These are phyloP conservation scores for Tillandsia leiboldiana DNA, from an alignment of 176 grass and related monocot species.

Conservation along the genomic window DNA sequence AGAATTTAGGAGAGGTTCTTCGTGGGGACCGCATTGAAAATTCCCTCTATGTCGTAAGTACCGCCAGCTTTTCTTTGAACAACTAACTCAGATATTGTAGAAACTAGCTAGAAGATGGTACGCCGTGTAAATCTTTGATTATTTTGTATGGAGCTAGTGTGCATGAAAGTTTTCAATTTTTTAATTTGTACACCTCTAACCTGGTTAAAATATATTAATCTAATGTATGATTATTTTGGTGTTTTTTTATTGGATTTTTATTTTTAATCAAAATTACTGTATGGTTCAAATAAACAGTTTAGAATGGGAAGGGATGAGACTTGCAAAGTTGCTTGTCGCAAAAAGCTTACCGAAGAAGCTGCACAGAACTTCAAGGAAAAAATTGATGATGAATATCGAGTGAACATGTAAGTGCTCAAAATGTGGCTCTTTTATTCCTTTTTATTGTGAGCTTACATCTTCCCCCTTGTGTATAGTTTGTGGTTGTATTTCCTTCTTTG, in stretches of 20 bases:
- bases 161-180: too few species aligned
- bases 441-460: not conserved
- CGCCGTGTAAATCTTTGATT: not conserved
- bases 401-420: slow-evolving; percentile 55
- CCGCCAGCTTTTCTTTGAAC: not conserved
- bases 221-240: not conserved
- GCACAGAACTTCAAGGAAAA: slow-evolving; percentile 80
- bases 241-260: not conserved
- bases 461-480: too few species aligned
- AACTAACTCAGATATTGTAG: not conserved
- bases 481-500: not conserved
- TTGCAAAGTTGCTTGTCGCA: slow-evolving; percentile 58
- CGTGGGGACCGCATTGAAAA: slow-evolving; percentile 83
- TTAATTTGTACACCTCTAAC: too few species aligned
- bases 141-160: not conserved
- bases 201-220: not conserved
- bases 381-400: slow-evolving; percentile 80
- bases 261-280: not conserved
- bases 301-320: slow-evolving; percentile 65
- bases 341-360: slow-evolving; percentile 47
- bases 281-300: slow-evolving; percentile 33
- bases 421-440: slow-evolving; percentile 3
- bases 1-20: slow-evolving; percentile 80
- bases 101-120: not conserved
- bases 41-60: slow-evolving; percentile 55